A percentile compares a stretch with the other conserved stretches of the same genome.
Evolutionary conservation across 1,284 basidiomycete genomes (phyloP).

Genomic region (Ustilago esculenta): DNA sequence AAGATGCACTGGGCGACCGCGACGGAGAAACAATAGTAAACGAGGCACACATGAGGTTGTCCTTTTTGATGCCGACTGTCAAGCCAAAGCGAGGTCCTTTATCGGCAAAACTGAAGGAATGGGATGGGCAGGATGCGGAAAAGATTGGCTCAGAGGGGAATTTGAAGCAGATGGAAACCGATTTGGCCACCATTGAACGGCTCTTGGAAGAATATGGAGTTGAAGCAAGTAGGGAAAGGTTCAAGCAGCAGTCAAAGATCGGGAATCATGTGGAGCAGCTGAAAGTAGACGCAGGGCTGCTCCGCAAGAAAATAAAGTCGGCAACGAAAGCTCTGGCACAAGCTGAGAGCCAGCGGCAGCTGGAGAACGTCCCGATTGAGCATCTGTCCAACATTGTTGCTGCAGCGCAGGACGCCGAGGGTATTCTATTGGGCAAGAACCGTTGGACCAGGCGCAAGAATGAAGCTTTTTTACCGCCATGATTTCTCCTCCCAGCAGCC

Average conservation of each 20-base stretch:
- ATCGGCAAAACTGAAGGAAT: slow-evolving; percentile 5
- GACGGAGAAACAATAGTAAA: slow-evolving; percentile 14
- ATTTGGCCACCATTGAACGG: slow-evolving; percentile 13
- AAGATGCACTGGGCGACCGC: background rate
- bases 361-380: slow-evolving; percentile 17
- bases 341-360: background rate
- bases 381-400: slow-evolving; percentile 30
- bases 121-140: slow-evolving; percentile 47
- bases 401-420: slow-evolving; percentile 27
- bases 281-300: slow-evolving; percentile 14
- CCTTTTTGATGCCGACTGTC: slow-evolving; percentile 18
- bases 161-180: slow-evolving; percentile 24
- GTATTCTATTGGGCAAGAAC: slow-evolving; percentile 28
- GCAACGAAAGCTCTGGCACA: background rate
- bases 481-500: too few species aligned
- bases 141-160: slow-evolving; percentile 22
- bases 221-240: background rate
- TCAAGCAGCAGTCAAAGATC: background rate
- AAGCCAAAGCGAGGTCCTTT: slow-evolving; percentile 46
- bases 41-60: slow-evolving; percentile 14
- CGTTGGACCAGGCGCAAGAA: slow-evolving; percentile 23
- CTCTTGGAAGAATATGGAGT: slow-evolving; percentile 11
- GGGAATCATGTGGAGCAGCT: slow-evolving; percentile 23
- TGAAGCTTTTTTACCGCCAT: slow-evolving; percentile 31
- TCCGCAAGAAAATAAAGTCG: slow-evolving; percentile 28